A percentile compares a stretch with the other conserved stretches of the same genome.
Conservation (phyloP, 1,139 yeast species). For the Chernovozyma aurita region DNA sequence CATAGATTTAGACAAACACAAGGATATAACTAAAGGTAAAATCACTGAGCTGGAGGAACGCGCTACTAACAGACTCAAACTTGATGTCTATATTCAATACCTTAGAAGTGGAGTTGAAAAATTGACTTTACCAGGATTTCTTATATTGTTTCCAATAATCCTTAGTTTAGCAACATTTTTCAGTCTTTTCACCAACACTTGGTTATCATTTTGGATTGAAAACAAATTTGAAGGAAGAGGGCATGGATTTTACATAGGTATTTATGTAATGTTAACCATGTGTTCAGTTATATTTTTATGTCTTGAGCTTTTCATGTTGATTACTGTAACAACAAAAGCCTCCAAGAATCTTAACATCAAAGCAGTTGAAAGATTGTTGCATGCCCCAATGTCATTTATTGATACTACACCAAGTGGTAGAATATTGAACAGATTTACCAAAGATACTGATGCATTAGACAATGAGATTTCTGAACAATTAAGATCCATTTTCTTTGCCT, state of each 20-base stretch:
- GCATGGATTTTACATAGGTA: slow-evolving; percentile 27
- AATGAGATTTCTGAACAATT: slow-evolving; percentile 44
- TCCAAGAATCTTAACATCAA: slow-evolving; percentile 34
- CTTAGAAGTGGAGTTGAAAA: slow-evolving; percentile 14
- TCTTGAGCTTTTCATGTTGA: slow-evolving; percentile 50
- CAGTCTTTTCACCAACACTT: slow-evolving; percentile 35
- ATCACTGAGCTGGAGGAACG: slow-evolving; percentile 14
- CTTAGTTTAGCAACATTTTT: slow-evolving; percentile 38
- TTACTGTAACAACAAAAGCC: slow-evolving; percentile 46
- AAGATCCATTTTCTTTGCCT: slow-evolving; percentile 37
- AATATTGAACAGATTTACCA: slow-evolving; percentile 52
- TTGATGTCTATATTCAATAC: slow-evolving; percentile 14
- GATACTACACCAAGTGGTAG: slow-evolving; percentile 46
- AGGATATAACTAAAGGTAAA: slow-evolving; percentile 11
- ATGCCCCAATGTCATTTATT: slow-evolving; percentile 43
- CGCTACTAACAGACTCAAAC: slow-evolving; percentile 16
- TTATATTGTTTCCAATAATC: slow-evolving; percentile 25
- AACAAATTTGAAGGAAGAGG: slow-evolving; percentile 19
- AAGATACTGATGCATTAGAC: slow-evolving; percentile 45
- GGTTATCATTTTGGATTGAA: slow-evolving; percentile 38
- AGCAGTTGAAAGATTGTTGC: slow-evolving; percentile 35
- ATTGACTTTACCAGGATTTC: slow-evolving; percentile 25
- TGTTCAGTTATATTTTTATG: slow-evolving; percentile 46
- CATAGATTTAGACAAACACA: background rate
- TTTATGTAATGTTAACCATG: slow-evolving; percentile 31